Percentiles rank a stretch among this genome's conserved stretches.
These are phyloP conservation scores for Oryza rufipogon DNA, from an alignment of 176 grass and related monocot species.

Conservation along the genomic window DNA sequence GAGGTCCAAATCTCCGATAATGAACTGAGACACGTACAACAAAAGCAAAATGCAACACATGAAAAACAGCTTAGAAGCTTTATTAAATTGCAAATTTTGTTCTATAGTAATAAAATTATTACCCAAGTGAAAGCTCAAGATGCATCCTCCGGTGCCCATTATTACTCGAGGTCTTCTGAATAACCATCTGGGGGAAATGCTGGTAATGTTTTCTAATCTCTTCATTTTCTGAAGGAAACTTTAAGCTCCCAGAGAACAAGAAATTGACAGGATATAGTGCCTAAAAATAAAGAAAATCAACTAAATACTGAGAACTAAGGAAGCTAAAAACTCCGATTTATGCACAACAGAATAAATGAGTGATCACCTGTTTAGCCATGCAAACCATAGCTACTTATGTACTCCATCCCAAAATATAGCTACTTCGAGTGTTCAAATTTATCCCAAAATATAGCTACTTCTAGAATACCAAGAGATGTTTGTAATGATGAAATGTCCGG, in stretches of 20 bases:
- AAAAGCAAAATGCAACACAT: slow-evolving; percentile 10
- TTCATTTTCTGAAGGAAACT: slow-evolving; percentile 63
- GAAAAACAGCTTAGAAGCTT: slow-evolving; percentile 23
- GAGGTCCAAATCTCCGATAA: slow-evolving; percentile 84
- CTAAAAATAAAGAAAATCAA: slow-evolving; percentile 50
- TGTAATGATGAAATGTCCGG: too few relatives aligned
- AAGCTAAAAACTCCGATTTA: slow-evolving; percentile 1
- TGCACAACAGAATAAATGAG: background rate
- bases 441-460: too few relatives aligned
- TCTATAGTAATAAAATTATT: slow-evolving; percentile 28
- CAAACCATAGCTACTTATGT: background rate
- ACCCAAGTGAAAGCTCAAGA: slow-evolving; percentile 89
- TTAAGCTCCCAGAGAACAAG: slow-evolving; percentile 88
- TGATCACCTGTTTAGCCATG: background rate
- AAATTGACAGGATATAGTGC: slow-evolving; percentile 84
- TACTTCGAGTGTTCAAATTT: too few relatives aligned
- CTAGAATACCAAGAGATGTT: too few relatives aligned
- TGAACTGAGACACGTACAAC: slow-evolving; percentile 63
- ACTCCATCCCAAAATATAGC: background rate
- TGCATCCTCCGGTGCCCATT: slow-evolving; percentile 65
- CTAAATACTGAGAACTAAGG: background rate
- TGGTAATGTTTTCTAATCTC: slow-evolving; percentile 74
- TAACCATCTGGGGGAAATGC: slow-evolving; percentile 59
- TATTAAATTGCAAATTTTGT: slow-evolving; percentile 18
- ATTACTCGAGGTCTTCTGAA: slow-evolving; percentile 48